Evolutionary conservation across 345 rosid genomes (phyloP).

Genomic region (Euphorbia peplus): DNA sequence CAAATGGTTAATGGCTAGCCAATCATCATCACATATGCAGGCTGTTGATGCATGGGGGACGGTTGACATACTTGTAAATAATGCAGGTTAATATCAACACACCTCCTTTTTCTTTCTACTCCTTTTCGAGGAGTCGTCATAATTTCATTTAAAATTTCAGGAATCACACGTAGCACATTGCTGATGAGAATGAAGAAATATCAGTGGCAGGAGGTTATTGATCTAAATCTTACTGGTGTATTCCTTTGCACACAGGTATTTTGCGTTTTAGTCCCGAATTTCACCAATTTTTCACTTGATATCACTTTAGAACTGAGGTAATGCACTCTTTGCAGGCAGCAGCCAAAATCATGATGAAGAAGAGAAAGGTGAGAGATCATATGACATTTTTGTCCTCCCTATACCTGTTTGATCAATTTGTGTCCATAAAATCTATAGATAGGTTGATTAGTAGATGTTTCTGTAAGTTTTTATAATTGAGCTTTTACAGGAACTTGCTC

Average conservation of each 20-base stretch:
- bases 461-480: neutral
- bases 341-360: slow-evolving; percentile 91
- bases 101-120: too few species aligned
- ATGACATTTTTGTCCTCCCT: neutral
- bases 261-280: slow-evolving; percentile 15
- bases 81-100: too few species aligned
- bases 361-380: slow-evolving; percentile 58
- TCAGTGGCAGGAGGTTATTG: slow-evolving; percentile 95
- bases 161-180: slow-evolving; percentile 83
- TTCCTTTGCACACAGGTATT: slow-evolving; percentile 91
- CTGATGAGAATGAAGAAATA: slow-evolving; percentile 88
- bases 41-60: slow-evolving; percentile 97
- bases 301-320: slow-evolving; percentile 23
- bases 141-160: too few species aligned
- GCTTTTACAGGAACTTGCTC: neutral
- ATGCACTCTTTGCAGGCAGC: slow-evolving; percentile 75
- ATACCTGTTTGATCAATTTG: slow-evolving; percentile 1
- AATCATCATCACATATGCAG: slow-evolving; percentile 45
- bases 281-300: slow-evolving; percentile 9
- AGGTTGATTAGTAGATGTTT: neutral
- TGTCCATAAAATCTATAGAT: slow-evolving; percentile 3
- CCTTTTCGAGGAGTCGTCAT: too few species aligned
- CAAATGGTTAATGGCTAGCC: slow-evolving; percentile 14
- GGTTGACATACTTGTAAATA: slow-evolving; percentile 81
- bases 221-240: slow-evolving; percentile 90